These are phyloP conservation scores for Epichloe coenophiala DNA, from an alignment of 2,329 filamentous ascomycete genomes.

Conservation along the genomic window DNA sequence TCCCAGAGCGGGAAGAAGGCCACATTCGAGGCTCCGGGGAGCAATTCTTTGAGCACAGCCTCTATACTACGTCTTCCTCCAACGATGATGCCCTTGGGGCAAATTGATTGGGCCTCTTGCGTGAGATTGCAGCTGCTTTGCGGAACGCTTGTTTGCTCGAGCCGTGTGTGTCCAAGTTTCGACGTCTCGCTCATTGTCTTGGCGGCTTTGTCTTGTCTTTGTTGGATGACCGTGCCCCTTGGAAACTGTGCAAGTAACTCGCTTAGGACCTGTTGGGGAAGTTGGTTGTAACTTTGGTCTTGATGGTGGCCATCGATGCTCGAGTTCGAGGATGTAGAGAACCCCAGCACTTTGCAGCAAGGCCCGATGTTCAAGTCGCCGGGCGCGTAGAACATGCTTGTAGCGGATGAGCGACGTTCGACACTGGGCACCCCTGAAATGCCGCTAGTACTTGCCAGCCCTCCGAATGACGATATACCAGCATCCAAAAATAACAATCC, in stretches of 20 bases:
- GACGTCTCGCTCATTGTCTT: neutral
- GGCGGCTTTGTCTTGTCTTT: neutral
- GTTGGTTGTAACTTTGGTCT: slow-evolving; percentile 1
- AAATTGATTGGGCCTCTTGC: neutral
- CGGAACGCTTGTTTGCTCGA: neutral
- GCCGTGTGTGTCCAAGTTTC: neutral
- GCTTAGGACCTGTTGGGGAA: slow-evolving; percentile 2
- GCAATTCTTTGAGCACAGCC: slow-evolving; percentile 17
- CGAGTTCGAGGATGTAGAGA: slow-evolving; percentile 21
- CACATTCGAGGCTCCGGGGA: slow-evolving; percentile 31
- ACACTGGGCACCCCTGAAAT: neutral
- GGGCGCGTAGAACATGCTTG: slow-evolving; percentile 1
- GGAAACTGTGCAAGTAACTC: slow-evolving; percentile 2
- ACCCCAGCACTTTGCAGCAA: slow-evolving; percentile 23
- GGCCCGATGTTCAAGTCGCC: neutral
- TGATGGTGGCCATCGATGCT: slow-evolving; percentile 19
- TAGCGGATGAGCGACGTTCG: neutral
- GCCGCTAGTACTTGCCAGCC: neutral
- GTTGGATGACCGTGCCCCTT: slow-evolving; percentile 1
- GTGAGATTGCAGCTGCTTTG: neutral
- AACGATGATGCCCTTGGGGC: neutral
- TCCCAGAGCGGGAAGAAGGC: slow-evolving; percentile 37
- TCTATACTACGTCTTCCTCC: slow-evolving; percentile 1
- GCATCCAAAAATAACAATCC: slow-evolving; percentile 22
- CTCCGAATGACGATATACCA: slow-evolving; percentile 16